Base-by-base conservation (phyloP, 768 basidiomycete genomes). In the Naganishia friedmannii region DNA sequence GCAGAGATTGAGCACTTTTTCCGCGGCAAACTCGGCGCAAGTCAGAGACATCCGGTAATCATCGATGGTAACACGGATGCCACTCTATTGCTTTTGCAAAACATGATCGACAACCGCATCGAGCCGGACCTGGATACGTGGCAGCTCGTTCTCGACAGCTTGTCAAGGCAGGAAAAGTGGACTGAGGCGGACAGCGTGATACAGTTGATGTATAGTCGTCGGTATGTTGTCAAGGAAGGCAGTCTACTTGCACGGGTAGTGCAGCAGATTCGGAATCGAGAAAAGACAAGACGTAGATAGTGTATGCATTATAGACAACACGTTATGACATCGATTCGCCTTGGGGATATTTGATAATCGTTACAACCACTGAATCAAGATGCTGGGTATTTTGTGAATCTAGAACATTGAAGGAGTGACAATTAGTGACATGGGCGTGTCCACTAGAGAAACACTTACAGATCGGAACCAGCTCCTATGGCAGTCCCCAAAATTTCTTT, bases 91-190 rank as follows among this genome's bases (percentile, higher is more conserved):
- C 53, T 53, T 4, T 21, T 55, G 51, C 69, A 42, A 28, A 86
- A 88, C 73, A 89, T 92, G 88, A 81, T 79, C 73, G 77, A 78
- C 74, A 77, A 80, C 73, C 84, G 82, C 48, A 76, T 88, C 69
- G 80, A 81, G 66, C 82, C 87, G 69, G 84, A 82, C 51, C 81
- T 86, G 68, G 87, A 88, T 76, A 91, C 91, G 65, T 94, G 89
- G 88, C 89, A 88, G 82, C 83, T 93, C 74, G 77, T 92, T 55
- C 82, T 95, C 71, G 83, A 83, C 19, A 90, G 90, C 37, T 77
- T 94, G 73, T 77, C 86, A 69, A 79, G 79, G 42, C 84, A 86
- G 75, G 82, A 83, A 66, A 86, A 88, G 72, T 90, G 88, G 88
- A 81, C 74, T 26, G 74, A 88, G 57, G 92, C 87, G 39, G 83